Evolutionary conservation across 2,329 filamentous ascomycete genomes (phyloP), one percentile per base, ranked within the genome.

Genomic region (Aspergillus fructus): DNA sequence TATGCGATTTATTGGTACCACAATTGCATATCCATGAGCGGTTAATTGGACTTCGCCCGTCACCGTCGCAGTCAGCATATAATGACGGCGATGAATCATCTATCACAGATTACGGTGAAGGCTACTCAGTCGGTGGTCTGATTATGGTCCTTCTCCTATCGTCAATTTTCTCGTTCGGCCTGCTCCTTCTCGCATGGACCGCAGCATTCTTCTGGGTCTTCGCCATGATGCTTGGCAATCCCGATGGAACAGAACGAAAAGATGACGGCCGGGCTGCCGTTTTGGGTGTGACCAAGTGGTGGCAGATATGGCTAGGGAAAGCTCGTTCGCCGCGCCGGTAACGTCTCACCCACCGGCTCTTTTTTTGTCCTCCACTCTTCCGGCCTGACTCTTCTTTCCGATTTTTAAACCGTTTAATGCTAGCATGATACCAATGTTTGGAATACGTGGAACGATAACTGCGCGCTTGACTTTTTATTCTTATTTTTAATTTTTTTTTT

Each of bases 181-280:
- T 86, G 47, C 78, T 84, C 19, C 68, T 85, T 13, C 80, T 81
- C 1, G 78, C 81, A 5, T 87, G 84, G 84, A 80, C 82, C 0
- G 78, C 83, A 0, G 84, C 83, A 1, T 81, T 78, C 19, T 88
- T 87, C 73, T 87, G 85, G 85, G 73, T 85, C 51, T 85, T 85
- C 65, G 78, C 83, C 23, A 79, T 80, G 64, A 82, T 87, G 11
- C 73, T 88, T 49, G 85, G 85, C 4, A 85, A 87, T 69, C 85
- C 85, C 30, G 83, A 85, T 54, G 82, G 82, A 41, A 81, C 80
- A 30, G 82, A 84, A 64, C 79, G 81, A 24, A 80, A 81, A 61
- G 85, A 87, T 60, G 85, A 88, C 62, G 85, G 85, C 12, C 77
- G 80, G 53, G 82, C 83, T 21, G 82, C 83, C 12, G 84, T 87